phyloP scores from a whole-genome alignment of 768 basidiomycete species.

The Amanita fuliginea region DNA sequence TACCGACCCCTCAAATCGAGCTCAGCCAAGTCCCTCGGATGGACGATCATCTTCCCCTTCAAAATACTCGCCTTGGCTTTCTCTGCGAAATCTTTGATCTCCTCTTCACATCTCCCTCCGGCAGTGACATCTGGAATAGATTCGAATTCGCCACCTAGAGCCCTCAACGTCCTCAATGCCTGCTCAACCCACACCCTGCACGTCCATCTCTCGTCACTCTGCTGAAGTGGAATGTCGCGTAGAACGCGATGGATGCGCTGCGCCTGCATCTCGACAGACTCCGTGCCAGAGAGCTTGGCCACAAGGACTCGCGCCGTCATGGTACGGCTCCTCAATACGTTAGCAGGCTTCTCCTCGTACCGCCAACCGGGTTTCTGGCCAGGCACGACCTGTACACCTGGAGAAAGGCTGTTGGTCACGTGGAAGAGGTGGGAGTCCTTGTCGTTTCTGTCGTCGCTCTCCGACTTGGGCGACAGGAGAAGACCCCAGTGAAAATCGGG shows the following conservation, averaged over 20 bases:
- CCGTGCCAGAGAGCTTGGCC: constrained; percentile 1
- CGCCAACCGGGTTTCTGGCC: background rate
- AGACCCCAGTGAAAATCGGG: constrained; percentile 6
- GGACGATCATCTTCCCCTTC: constrained; percentile 1
- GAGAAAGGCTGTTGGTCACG: background rate
- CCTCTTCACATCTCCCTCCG: background rate
- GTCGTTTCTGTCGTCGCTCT: background rate
- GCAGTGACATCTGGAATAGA: constrained; percentile 1
- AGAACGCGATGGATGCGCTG: constrained; percentile 1
- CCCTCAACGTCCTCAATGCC: constrained; percentile 3
- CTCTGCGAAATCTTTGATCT: background rate
- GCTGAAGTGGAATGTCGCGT: background rate
- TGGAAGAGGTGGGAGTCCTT: constrained; percentile 6
- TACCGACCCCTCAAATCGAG: constrained; percentile 2
- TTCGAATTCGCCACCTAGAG: background rate
- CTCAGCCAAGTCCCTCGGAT: background rate
- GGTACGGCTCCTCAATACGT: background rate
- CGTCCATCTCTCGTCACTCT: constrained; percentile 5
- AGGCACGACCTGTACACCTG: background rate
- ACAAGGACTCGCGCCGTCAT: constrained; percentile 5
- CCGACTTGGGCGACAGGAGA: constrained; percentile 5
- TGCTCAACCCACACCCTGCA: constrained; percentile 4
- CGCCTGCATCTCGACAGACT: background rate
- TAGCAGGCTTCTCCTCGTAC: constrained; percentile 3
- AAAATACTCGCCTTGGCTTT: constrained; percentile 1